phyloP scores from a whole-genome alignment of 78 protist genomes.

The Thecamonas trahens region DNA sequence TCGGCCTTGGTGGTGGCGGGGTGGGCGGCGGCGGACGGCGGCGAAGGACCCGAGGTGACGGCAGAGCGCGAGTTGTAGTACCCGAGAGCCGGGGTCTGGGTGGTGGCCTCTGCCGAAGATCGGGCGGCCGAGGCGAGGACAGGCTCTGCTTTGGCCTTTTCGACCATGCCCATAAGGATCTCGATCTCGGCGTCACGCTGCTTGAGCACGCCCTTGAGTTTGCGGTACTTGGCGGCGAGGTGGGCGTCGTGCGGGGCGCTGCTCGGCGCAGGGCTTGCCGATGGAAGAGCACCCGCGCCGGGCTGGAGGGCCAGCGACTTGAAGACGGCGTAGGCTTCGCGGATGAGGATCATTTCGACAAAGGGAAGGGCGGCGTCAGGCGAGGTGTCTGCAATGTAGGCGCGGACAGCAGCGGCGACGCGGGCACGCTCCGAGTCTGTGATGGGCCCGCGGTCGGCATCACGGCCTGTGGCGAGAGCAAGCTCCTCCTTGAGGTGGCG shows the following conservation, averaged over 20 bases:
- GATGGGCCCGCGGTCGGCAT: neutral
- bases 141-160: neutral
- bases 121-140: no score
- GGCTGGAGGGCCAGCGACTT: no score
- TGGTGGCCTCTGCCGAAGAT: neutral
- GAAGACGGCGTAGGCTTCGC: neutral
- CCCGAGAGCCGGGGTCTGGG: slow-evolving; percentile 2
- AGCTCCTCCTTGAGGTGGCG: slow-evolving; percentile 27
- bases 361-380: neutral
- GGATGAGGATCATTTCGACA: neutral
- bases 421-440: neutral
- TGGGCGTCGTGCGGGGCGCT: neutral
- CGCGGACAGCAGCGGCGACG: neutral
- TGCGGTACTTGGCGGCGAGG: neutral
- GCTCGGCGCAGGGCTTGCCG: neutral
- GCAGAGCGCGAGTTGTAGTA: neutral
- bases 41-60: neutral
- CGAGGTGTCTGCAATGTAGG: slow-evolving; percentile 12
- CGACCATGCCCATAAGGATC: slow-evolving; percentile 20
- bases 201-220: slow-evolving; percentile 8
- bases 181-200: slow-evolving; percentile 35
- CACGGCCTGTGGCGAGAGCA: slow-evolving; percentile 2
- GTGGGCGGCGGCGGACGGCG: neutral
- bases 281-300: neutral
- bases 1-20: neutral